phyloP scores from a whole-genome alignment of 1,284 basidiomycete species.

The Trichosporon sp. region DNA sequence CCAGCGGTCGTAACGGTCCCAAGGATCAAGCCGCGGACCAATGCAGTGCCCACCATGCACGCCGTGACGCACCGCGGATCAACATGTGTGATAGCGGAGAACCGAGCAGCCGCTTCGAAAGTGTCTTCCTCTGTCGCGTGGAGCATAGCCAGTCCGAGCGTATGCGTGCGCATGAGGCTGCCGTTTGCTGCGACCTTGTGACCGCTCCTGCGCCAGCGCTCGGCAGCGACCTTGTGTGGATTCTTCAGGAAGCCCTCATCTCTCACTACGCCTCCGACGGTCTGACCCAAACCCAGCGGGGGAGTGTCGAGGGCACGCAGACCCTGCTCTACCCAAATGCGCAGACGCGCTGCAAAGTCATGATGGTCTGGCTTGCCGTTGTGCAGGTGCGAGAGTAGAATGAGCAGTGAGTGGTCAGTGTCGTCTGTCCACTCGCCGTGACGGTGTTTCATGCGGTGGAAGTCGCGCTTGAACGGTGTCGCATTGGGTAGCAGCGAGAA shows the following conservation, averaged over 20 bases:
- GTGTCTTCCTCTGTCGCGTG: background rate
- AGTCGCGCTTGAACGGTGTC: conserved; percentile 16
- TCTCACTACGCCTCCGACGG: conserved; percentile 12
- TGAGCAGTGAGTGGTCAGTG: conserved; percentile 18
- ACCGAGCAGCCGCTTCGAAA: conserved; percentile 7
- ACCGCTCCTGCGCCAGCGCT: conserved; percentile 2
- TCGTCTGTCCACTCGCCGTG: conserved; percentile 19
- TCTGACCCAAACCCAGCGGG: conserved; percentile 14
- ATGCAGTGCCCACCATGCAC: conserved; percentile 14
- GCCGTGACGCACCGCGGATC: conserved; percentile 13
- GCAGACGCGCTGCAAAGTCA: conserved; percentile 10
- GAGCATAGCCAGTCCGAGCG: conserved; percentile 8
- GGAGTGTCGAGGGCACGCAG: conserved; percentile 14
- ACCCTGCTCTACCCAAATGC: conserved; percentile 11
- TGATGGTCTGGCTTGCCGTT: background rate
- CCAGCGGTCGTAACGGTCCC: background rate
- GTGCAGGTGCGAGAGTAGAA: conserved; percentile 17
- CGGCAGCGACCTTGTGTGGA: conserved; percentile 2
- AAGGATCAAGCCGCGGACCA: conserved; percentile 12
- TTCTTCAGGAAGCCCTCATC: background rate
- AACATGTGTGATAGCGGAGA: conserved; percentile 11
- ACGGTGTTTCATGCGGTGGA: conserved; percentile 14
- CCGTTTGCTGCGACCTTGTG: conserved; percentile 12
- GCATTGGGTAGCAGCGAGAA: conserved; percentile 7
- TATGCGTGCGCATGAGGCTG: conserved; percentile 18